Conservation (phyloP, 2,329 filamentous ascomycete species). For the Venturia asperata region DNA sequence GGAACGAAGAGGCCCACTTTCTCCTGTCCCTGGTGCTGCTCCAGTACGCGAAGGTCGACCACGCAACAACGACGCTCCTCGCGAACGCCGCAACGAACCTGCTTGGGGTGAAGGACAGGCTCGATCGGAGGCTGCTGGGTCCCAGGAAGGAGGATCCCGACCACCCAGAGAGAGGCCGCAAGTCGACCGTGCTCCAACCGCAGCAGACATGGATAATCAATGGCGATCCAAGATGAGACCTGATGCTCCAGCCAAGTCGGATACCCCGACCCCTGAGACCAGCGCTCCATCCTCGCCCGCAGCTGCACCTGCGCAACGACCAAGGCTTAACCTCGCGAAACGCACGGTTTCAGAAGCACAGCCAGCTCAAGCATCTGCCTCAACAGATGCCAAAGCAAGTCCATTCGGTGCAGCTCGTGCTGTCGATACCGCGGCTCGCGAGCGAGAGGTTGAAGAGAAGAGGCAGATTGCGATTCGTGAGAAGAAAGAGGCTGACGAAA, state of each 20-base stretch:
- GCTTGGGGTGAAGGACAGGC: conserved; percentile 62
- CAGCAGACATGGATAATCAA: conserved; percentile 85
- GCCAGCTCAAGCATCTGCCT: conserved; percentile 36
- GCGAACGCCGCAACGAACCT: conserved; percentile 51
- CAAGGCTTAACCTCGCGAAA: conserved; percentile 82
- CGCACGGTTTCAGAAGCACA: conserved; percentile 77
- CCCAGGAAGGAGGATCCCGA: conserved; percentile 64
- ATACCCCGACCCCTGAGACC: conserved; percentile 61
- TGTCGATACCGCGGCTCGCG: conserved; percentile 84
- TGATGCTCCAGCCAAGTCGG: conserved; percentile 58
- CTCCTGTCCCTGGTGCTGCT: conserved; percentile 52
- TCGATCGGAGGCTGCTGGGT: conserved; percentile 27
- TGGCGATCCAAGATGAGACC: conserved; percentile 90
- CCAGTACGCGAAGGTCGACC: conserved; percentile 49
- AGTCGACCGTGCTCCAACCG: conserved; percentile 66
- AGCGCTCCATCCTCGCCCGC: conserved; percentile 70
- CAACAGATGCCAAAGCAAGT: conserved; percentile 70
- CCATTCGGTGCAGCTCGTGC: conserved; percentile 90
- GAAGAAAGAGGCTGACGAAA: conserved; percentile 82
- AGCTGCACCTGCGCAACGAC: conserved; percentile 57
- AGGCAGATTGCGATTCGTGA: conserved; percentile 64
- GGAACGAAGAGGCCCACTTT: conserved; percentile 89
- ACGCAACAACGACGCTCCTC: conserved; percentile 50
- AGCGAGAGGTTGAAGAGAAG: conserved; percentile 88
- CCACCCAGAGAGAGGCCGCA: conserved; percentile 67